These are phyloP conservation scores for Penicillium sp. DNA, from an alignment of 2,329 filamentous ascomycete species.

Conservation along the genomic window DNA sequence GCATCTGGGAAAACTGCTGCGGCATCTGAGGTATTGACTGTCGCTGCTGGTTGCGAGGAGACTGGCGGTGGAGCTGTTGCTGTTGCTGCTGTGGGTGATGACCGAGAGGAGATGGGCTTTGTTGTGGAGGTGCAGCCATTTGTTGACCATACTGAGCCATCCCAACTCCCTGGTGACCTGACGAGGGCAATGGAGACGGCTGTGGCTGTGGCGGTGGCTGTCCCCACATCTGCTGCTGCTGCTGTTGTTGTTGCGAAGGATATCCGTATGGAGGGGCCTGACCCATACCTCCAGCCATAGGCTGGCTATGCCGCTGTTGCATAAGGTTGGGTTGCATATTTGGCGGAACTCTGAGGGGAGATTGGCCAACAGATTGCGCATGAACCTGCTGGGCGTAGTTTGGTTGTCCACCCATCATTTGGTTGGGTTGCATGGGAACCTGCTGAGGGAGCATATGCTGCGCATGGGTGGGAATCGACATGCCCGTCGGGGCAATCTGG, in stretches of 20 bases:
- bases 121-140: conserved; percentile 38
- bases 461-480: conserved; percentile 35
- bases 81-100: conserved; percentile 32
- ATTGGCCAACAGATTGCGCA: conserved; percentile 67
- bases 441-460: conserved; percentile 43
- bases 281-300: conserved; percentile 50
- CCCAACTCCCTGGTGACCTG: conserved; percentile 39
- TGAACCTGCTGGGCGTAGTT: conserved; percentile 68
- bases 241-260: conserved; percentile 59
- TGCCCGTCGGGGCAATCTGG: conserved; percentile 34
- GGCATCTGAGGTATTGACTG: conserved; percentile 38
- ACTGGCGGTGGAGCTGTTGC: conserved; percentile 41
- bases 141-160: conserved; percentile 43
- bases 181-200: conserved; percentile 50
- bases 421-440: conserved; percentile 18
- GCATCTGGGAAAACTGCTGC: conserved; percentile 35
- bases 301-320: conserved; percentile 60
- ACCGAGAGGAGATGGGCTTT: conserved; percentile 37
- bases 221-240: conserved; percentile 67
- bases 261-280: conserved; percentile 54
- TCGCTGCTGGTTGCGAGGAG: conserved; percentile 42
- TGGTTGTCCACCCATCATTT: conserved; percentile 51
- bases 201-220: conserved; percentile 62
- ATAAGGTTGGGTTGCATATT: conserved; percentile 58
- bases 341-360: conserved; percentile 67